A percentile compares a stretch with the other conserved stretches of the same genome.
Conservation (phyloP, 2,329 filamentous ascomycete genomes). For the Aspergillus hiratsukae region DNA sequence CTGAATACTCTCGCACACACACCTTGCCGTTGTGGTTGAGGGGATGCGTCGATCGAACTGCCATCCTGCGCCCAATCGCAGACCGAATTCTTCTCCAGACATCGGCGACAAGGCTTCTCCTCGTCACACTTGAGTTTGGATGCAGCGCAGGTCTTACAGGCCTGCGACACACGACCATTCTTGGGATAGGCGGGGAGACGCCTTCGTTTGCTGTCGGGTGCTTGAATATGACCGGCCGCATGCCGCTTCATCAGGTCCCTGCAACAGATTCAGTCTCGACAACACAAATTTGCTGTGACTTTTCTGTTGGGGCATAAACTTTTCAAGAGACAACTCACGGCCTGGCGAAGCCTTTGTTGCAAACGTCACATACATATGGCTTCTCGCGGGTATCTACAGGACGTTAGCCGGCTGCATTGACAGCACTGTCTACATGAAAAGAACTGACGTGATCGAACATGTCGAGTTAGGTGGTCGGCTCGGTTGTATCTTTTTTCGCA, state of each 20-base stretch:
- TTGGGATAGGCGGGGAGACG: slow-evolving; percentile 16
- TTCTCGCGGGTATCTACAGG: slow-evolving; percentile 26
- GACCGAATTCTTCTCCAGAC: slow-evolving; percentile 45
- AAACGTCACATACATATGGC: slow-evolving; percentile 30
- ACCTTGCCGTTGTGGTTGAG: slow-evolving; percentile 13
- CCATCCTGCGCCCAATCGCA: slow-evolving; percentile 34
- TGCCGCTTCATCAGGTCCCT: slow-evolving; percentile 50
- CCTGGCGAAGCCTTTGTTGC: slow-evolving; percentile 29
- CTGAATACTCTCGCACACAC: not conserved
- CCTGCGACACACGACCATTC: slow-evolving; percentile 43
- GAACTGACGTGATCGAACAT: slow-evolving; percentile 47
- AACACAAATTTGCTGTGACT: too few relatives aligned
- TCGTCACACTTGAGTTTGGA: slow-evolving; percentile 53
- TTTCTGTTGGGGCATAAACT: too few relatives aligned
- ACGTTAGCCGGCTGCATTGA: not conserved
- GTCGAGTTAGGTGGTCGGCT: slow-evolving; percentile 50
- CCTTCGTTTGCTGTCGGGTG: slow-evolving; percentile 33
- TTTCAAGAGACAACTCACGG: slow-evolving; percentile 19
- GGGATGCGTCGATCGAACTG: slow-evolving; percentile 12
- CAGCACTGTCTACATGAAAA: not conserved
- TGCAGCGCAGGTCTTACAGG: slow-evolving; percentile 49
- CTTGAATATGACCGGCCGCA: slow-evolving; percentile 33
- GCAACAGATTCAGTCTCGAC: too few relatives aligned
- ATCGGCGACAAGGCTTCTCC: slow-evolving; percentile 51
- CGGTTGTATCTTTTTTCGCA: slow-evolving; percentile 51